A percentile compares a stretch with the other conserved stretches of the same genome.
Evolutionary conservation across 257 asterid species (phyloP).

Genomic region (Capsicum chinense): DNA sequence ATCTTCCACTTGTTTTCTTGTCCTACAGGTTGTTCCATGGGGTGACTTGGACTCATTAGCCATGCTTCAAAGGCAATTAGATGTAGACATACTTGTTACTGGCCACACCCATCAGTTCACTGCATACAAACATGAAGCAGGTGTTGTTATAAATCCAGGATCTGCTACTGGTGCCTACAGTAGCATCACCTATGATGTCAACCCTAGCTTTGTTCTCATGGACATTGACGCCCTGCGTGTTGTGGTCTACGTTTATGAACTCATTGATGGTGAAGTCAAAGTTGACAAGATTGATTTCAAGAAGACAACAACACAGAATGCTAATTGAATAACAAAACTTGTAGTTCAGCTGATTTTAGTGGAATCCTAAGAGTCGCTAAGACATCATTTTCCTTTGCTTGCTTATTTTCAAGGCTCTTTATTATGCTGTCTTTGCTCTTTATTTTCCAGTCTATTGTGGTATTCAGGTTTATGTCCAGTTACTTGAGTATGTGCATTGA

Average conservation of each 20-base stretch:
- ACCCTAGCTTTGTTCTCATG: constrained; percentile 98
- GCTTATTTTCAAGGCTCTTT: neutral
- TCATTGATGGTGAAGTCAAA: constrained; percentile 96
- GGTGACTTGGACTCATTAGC: constrained; percentile 96
- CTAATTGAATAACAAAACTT: constrained; percentile 29
- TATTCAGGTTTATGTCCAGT: neutral
- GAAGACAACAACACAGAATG: constrained; percentile 64
- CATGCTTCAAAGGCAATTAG: constrained; percentile 96
- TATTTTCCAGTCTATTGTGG: neutral
- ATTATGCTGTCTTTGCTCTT: neutral
- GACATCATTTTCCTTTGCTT: neutral
- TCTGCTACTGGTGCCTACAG: constrained; percentile 98
- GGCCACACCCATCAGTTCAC: constrained; percentile 98
- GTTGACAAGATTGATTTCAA: constrained; percentile 98
- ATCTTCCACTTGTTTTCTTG: neutral
- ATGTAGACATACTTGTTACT: constrained; percentile 89
- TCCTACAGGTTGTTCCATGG: constrained; percentile 86
- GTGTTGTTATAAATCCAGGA: constrained; percentile 96
- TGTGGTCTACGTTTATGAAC: constrained; percentile 93
- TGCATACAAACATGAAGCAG: constrained; percentile 97
- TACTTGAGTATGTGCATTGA: constrained; percentile 1
- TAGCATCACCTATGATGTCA: constrained; percentile 93
- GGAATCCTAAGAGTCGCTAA: neutral
- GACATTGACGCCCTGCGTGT: constrained; percentile 94
- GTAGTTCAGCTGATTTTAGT: constrained; percentile 7